Evolutionary conservation across 768 basidiomycete genomes (phyloP).

Genomic region (Russula dissimulans): DNA sequence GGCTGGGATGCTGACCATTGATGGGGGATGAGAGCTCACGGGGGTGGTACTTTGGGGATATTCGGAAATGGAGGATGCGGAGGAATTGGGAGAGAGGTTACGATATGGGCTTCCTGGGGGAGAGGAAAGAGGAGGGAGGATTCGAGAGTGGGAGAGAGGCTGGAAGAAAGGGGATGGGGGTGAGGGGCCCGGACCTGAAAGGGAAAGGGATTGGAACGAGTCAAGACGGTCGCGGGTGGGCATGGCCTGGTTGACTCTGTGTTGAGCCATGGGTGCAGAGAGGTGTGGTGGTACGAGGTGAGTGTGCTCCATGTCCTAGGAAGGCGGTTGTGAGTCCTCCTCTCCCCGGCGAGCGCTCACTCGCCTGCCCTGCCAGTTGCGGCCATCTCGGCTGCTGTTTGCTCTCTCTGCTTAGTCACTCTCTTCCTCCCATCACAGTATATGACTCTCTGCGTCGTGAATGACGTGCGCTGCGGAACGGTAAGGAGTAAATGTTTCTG

Average conservation of each 20-base stretch:
- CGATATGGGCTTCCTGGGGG: neutral
- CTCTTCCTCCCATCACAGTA: neutral
- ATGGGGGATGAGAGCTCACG: neutral
- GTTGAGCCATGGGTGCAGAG: neutral
- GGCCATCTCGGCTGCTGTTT: too few species aligned
- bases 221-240: conserved; percentile 7
- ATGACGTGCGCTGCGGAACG: too few species aligned
- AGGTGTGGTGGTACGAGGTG: neutral
- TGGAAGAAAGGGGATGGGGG: conserved; percentile 9
- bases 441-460: too few species aligned
- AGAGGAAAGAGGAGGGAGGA: neutral
- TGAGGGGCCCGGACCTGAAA: neutral
- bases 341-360: neutral
- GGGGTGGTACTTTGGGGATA: conserved; percentile 4
- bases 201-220: conserved; percentile 3
- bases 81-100: neutral
- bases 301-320: conserved; percentile 3
- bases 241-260: too few species aligned
- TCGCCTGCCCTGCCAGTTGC: neutral
- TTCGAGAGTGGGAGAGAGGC: conserved; percentile 1
- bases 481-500: too few species aligned
- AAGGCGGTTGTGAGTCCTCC: neutral
- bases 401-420: too few species aligned
- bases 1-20: conserved; percentile 21
- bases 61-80: neutral